phyloP scores from a whole-genome alignment of 495 filamentous ascomycete genomes.

The Halenospora varia region DNA sequence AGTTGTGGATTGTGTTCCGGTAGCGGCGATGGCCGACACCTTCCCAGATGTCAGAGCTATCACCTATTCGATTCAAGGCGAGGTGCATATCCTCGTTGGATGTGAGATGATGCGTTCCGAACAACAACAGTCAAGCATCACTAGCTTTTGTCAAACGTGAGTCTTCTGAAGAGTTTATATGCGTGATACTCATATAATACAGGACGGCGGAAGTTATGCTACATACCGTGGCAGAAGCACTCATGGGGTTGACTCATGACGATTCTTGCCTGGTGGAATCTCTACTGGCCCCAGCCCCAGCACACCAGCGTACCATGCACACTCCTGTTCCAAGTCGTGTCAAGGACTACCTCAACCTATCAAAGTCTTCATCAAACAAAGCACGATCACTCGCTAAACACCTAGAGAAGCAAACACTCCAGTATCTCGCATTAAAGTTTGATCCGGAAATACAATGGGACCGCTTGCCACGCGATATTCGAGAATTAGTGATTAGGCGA shows the following conservation, averaged over 20 bases:
- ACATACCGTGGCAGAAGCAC: conserved; percentile 46
- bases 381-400: conserved; percentile 6
- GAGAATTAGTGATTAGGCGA: conserved; percentile 1
- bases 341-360: neutral
- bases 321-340: conserved; percentile 7
- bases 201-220: conserved; percentile 49
- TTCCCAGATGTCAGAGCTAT: conserved; percentile 8
- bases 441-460: neutral
- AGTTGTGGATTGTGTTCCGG: conserved; percentile 9
- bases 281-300: conserved; percentile 38
- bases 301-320: neutral
- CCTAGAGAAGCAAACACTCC: conserved; percentile 1
- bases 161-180: neutral
- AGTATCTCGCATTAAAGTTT: neutral
- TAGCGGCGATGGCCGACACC: conserved; percentile 1
- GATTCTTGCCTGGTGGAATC: conserved; percentile 45
- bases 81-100: conserved; percentile 5
- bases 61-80: neutral
- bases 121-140: neutral
- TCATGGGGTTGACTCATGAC: conserved; percentile 46
- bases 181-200: neutral
- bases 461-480: neutral
- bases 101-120: conserved; percentile 7
- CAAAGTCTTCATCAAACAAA: neutral
- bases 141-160: conserved; percentile 8